These are phyloP conservation scores for Paecilomyces fulvus DNA, from an alignment of 2,329 filamentous ascomycete species.

Conservation along the genomic window DNA sequence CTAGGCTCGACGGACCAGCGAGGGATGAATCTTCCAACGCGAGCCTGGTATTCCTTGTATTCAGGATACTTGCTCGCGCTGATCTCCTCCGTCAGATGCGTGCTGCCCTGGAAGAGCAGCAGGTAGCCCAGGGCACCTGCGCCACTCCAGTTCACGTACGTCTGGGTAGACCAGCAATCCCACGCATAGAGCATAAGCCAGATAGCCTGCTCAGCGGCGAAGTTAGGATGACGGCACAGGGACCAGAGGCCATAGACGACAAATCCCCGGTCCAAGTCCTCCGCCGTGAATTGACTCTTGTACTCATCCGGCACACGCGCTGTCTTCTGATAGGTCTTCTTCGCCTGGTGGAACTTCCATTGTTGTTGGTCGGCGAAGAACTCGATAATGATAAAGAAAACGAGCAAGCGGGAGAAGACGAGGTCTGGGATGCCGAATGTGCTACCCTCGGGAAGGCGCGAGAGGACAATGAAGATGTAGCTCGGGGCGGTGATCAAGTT, in stretches of 20 bases:
- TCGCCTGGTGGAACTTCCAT: conserved; percentile 81
- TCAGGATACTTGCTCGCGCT: conserved; percentile 77
- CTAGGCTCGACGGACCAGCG: conserved; percentile 26
- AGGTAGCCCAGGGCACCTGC: conserved; percentile 62
- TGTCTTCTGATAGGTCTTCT: conserved; percentile 63
- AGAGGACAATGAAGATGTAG: conserved; percentile 70
- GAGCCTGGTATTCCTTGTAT: conserved; percentile 73
- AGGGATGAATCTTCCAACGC: conserved; percentile 78
- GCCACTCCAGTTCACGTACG: conserved; percentile 69
- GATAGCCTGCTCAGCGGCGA: conserved; percentile 80
- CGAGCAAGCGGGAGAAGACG: conserved; percentile 47
- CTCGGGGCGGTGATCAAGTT: conserved; percentile 70
- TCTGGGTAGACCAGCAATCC: conserved; percentile 66
- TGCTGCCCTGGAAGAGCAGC: conserved; percentile 80
- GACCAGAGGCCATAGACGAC: conserved; percentile 75
- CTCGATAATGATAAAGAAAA: conserved; percentile 55
- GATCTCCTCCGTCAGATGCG: conserved; percentile 76
- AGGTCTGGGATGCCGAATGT: conserved; percentile 52
- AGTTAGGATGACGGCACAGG: conserved; percentile 89
- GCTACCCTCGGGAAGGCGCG: conserved; percentile 50
- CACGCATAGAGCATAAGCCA: conserved; percentile 87
- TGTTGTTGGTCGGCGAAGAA: conserved; percentile 86
- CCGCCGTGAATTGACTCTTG: conserved; percentile 49
- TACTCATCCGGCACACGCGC: conserved; percentile 57
- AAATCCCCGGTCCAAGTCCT: conserved; percentile 85